A percentile compares a stretch with the other conserved stretches of the same genome.
phyloP scores from a whole-genome alignment of 192 early-diverging fungal genomes.

The Backusella macrospora region DNA sequence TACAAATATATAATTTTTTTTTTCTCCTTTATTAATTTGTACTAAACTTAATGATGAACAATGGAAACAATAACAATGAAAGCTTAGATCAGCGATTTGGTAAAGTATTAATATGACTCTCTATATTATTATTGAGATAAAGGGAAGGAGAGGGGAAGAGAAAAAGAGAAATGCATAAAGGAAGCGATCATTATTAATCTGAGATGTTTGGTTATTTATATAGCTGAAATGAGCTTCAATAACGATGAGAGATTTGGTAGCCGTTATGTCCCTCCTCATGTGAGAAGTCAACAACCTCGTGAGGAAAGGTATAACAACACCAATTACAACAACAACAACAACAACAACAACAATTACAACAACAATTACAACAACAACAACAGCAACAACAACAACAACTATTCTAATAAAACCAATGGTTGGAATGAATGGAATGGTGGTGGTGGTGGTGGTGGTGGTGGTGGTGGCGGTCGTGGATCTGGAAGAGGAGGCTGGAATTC shows the following conservation, averaged over 20 bases:
- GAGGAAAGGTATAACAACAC: slow-evolving; percentile 25
- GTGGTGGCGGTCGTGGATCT: slow-evolving; percentile 8
- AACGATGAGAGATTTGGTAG: slow-evolving; percentile 51
- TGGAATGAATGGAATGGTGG: slow-evolving; percentile 41
- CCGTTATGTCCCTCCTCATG: slow-evolving; percentile 71
- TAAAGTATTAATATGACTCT: slow-evolving; percentile 37
- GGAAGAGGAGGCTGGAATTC: slow-evolving; percentile 23
- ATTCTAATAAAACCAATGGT: slow-evolving; percentile 31
- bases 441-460: slow-evolving; percentile 8
- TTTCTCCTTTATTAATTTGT: neutral
- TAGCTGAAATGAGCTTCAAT: slow-evolving; percentile 52
- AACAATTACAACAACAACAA: slow-evolving; percentile 24
- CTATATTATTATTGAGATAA: neutral
- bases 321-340: slow-evolving; percentile 37
- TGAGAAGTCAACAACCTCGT: slow-evolving; percentile 48
- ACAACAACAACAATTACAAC: slow-evolving; percentile 33
- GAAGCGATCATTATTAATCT: neutral
- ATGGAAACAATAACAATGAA: slow-evolving; percentile 35
- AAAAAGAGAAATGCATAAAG: neutral
- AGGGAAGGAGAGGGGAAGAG: neutral
- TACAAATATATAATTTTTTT: neutral
- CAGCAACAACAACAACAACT: slow-evolving; percentile 33
- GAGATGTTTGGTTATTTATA: neutral
- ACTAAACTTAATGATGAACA: slow-evolving; percentile 2
- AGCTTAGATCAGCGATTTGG: slow-evolving; percentile 77